phyloP scores from a whole-genome alignment of 192 early-diverging fungal species.

The Coemansia sp. region DNA sequence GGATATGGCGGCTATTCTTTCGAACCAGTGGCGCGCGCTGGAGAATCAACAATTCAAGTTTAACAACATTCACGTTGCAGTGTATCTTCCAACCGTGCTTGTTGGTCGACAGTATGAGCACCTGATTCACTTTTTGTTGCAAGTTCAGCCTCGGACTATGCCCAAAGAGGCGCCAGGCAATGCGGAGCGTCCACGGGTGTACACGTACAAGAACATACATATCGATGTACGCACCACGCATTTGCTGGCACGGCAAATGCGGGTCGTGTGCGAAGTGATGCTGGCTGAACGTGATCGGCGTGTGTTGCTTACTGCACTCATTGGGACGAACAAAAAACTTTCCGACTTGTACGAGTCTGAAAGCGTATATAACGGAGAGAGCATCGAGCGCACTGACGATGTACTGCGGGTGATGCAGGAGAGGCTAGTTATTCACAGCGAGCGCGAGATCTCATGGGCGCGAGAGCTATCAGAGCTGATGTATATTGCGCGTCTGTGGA shows the following conservation, averaged over 20 bases:
- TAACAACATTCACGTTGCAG: constrained; percentile 44
- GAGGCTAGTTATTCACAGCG: constrained; percentile 27
- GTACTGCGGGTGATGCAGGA: constrained; percentile 40
- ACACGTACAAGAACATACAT: constrained; percentile 26
- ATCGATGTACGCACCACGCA: constrained; percentile 15
- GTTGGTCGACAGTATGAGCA: constrained; percentile 42
- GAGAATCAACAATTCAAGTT: constrained; percentile 39
- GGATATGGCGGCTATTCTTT: constrained; percentile 25
- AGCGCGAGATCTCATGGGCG: constrained; percentile 38
- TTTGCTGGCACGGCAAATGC: constrained; percentile 22
- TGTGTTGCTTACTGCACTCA: constrained; percentile 27
- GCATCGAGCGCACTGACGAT: constrained; percentile 12
- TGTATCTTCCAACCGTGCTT: constrained; percentile 47
- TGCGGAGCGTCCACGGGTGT: background rate
- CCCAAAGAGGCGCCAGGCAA: background rate
- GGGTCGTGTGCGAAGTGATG: constrained; percentile 16
- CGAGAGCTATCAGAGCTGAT: constrained; percentile 22
- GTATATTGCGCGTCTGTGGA: constrained; percentile 16
- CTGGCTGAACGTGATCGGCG: constrained; percentile 33
- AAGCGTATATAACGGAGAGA: background rate
- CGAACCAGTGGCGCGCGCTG: constrained; percentile 33
- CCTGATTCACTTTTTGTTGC: constrained; percentile 29
- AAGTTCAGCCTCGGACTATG: constrained; percentile 21
- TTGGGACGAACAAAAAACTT: constrained; percentile 12
- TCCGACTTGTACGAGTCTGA: background rate